Base-by-base conservation (phyloP, 805 yeast genomes). In the Priceomyces medius region DNA sequence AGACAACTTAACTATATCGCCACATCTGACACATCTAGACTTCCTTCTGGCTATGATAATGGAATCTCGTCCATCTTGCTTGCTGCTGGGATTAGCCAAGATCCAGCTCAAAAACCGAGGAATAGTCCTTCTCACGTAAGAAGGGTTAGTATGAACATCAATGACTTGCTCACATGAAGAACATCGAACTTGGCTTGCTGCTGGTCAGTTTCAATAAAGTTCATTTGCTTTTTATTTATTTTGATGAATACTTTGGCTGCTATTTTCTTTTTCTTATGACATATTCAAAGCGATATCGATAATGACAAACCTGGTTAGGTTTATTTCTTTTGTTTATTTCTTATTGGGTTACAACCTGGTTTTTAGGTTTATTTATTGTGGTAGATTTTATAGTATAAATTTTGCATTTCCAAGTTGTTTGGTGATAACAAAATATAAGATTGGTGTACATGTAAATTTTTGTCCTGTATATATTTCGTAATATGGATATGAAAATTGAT, bases 31-130 rank as follows among this genome's bases (percentile, higher is more conserved):
- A 14, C 9, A 12, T 13, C 45, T 20, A 1, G 20, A 3, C n/a
- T n/a, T n/a, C 29, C 23, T 18, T 12, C 31, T 13, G 23, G 16
- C 26, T 20, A 16, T 13, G 32, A 43, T 27, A 23, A 21, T 13
- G 68, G 68, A 3, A 63, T 64, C 17, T 52, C 56, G n/a, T 56
- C 68, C 5, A 58, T 64, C 14, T 46, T 64, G 14, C 46, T 56
- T 31, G 70, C 68, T 3, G 69, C 68, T 2, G 55, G 53, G 10
- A 20, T 50, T 35, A 48, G 40, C 32, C 42, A 43, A 9, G 36
- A 19, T 13, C 20, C 35, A 5, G 20, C 16, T 37, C 9, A 31
- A n/a, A 16, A 31, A 5, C 34, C 10, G 8, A 17, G 14, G 6
- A 10, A 17, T 20, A 16, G 31, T 21, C 35, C 38, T 2, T 17